Conservation (phyloP, 805 yeast species). For the Brettanomyces sp. region DNA sequence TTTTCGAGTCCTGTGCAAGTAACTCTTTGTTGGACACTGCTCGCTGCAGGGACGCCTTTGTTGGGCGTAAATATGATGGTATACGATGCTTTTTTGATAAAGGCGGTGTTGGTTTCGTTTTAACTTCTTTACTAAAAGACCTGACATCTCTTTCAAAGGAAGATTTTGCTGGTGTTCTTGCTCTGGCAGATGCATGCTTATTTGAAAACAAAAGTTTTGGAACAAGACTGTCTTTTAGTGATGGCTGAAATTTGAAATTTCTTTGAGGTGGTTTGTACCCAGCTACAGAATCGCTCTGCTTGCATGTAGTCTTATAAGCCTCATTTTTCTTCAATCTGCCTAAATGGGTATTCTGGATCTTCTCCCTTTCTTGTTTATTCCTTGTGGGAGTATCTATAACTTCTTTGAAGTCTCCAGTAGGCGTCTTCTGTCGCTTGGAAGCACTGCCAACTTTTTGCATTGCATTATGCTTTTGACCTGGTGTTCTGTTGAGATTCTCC, state of each 20-base stretch:
- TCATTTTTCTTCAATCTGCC: slow-evolving; percentile 2
- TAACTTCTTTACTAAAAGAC: not conserved
- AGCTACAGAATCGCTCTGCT: no score
- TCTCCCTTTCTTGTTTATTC: slow-evolving; percentile 15
- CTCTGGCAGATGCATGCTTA: not conserved
- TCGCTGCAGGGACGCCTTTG: slow-evolving; percentile 12
- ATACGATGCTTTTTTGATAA: slow-evolving; percentile 5
- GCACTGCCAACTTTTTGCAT: slow-evolving; percentile 19
- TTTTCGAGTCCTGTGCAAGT: not conserved
- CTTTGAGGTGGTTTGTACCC: not conserved
- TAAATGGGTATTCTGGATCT: slow-evolving; percentile 14
- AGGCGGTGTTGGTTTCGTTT: slow-evolving; percentile 2
- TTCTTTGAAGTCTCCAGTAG: slow-evolving; percentile 20
- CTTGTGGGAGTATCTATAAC: slow-evolving; percentile 23
- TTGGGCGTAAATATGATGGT: slow-evolving; percentile 16
- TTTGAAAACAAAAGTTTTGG: not conserved
- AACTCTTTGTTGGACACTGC: slow-evolving; percentile 4
- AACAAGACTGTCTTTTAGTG: not conserved
- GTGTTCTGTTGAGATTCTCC: slow-evolving; percentile 5
- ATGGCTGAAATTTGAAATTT: not conserved
- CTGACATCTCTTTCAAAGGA: not conserved
- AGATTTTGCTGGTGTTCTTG: not conserved
- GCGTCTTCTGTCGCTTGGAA: slow-evolving; percentile 18
- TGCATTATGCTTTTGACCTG: slow-evolving; percentile 20
- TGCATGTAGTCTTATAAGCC: not conserved